Percentiles rank a stretch among this genome's conserved stretches.
Evolutionary conservation across 805 yeast genomes (phyloP).

Genomic region (Hanseniaspora guilliermondii): DNA sequence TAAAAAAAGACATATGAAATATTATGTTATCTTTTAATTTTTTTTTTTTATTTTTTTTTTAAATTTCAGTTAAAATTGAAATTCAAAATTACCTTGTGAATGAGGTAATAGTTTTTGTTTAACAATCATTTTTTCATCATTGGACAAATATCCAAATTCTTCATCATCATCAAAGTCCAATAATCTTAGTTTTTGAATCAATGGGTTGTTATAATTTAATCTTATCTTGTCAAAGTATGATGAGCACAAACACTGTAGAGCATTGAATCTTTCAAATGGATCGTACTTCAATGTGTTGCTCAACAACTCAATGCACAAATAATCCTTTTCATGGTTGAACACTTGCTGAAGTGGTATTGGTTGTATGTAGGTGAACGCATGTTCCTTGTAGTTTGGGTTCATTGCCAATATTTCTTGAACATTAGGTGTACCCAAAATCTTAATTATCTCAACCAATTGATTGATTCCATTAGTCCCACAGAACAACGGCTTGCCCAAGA

Average conservation of each 20-base stretch:
- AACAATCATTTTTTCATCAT: constrained; percentile 22
- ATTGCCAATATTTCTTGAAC: constrained; percentile 81
- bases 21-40: too few species aligned
- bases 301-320: constrained; percentile 41
- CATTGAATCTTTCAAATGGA: constrained; percentile 51
- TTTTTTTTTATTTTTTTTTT: too few species aligned
- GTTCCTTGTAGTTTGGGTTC: constrained; percentile 97
- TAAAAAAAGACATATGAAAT: too few species aligned
- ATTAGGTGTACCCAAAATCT: constrained; percentile 89
- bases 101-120: constrained; percentile 16
- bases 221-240: constrained; percentile 26
- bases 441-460: constrained; percentile 91
- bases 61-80: background rate
- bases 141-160: constrained; percentile 23
- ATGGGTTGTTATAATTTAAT: constrained; percentile 17
- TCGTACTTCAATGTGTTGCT: constrained; percentile 51
- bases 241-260: constrained; percentile 30
- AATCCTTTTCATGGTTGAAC: constrained; percentile 38
- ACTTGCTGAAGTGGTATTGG: constrained; percentile 62
- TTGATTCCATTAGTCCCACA: constrained; percentile 98
- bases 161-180: constrained; percentile 22
- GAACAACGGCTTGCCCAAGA: constrained; percentile 89
- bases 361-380: constrained; percentile 79
- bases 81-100: constrained; percentile 5
- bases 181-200: constrained; percentile 21